phyloP scores from a whole-genome alignment of 306 rosid species.

The Cucurbita argyrosperma region DNA sequence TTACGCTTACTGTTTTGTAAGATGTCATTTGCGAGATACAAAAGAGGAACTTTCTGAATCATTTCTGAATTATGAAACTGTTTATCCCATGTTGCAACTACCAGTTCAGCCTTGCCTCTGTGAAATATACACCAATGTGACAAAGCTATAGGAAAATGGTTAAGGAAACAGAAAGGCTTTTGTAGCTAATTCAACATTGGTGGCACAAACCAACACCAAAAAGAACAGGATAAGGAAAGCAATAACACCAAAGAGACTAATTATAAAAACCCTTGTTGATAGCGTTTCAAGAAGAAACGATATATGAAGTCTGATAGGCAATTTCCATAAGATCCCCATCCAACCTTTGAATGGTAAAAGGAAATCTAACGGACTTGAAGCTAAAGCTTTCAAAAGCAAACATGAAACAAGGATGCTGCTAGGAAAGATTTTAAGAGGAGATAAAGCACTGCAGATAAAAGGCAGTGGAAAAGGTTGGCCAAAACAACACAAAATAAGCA shows the following conservation, averaged over 20 bases:
- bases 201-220: not conserved
- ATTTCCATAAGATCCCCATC: not conserved
- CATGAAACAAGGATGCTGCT: not conserved
- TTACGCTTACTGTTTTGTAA: conserved; percentile 85
- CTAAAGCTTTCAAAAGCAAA: not conserved
- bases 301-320: not conserved
- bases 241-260: not conserved
- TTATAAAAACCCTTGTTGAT: not conserved
- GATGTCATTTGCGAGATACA: conserved; percentile 93
- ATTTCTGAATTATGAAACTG: conserved; percentile 52
- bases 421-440: not conserved
- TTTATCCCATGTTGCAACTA: conserved; percentile 75
- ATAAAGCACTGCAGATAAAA: not conserved
- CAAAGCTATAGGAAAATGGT: conserved; percentile 43
- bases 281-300: not conserved
- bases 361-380: not conserved
- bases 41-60: conserved; percentile 56
- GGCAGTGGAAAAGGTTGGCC: not conserved
- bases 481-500: not conserved
- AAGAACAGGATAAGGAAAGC: not conserved
- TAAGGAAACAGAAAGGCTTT: conserved; percentile 18
- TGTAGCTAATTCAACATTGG: not conserved
- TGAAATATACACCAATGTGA: conserved; percentile 96
- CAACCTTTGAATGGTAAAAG: not conserved
- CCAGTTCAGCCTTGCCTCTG: conserved; percentile 77